phyloP scores from a whole-genome alignment of 805 yeast genomes.

The Lipomyces sp. region DNA sequence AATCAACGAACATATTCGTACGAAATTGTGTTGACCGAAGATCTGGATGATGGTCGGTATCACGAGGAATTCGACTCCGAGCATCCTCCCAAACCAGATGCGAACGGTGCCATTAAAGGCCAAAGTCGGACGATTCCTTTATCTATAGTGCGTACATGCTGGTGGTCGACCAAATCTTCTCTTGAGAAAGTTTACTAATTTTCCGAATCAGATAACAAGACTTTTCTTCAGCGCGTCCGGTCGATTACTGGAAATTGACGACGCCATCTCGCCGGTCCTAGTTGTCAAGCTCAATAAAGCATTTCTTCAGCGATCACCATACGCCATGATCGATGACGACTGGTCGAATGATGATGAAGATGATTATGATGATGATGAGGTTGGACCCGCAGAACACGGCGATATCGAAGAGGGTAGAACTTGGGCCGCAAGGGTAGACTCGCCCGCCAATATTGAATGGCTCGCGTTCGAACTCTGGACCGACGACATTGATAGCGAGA shows the following conservation, averaged over 20 bases:
- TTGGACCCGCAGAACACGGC: constrained; percentile 49
- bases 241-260: constrained; percentile 63
- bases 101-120: constrained; percentile 25
- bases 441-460: constrained; percentile 38
- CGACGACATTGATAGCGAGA: constrained; percentile 39
- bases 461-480: constrained; percentile 38
- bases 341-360: constrained; percentile 39
- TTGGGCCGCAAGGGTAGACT: constrained; percentile 21
- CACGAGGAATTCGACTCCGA: constrained; percentile 62
- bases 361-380: constrained; percentile 40
- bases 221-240: constrained; percentile 76
- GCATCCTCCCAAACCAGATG: constrained; percentile 42
- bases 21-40: constrained; percentile 56
- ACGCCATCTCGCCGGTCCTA: constrained; percentile 66
- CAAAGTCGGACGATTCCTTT: constrained; percentile 48
- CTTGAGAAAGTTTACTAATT: background rate
- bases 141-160: constrained; percentile 44
- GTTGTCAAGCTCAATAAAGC: constrained; percentile 56
- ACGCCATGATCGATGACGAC: constrained; percentile 14
- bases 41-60: constrained; percentile 71
- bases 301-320: constrained; percentile 33
- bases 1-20: constrained; percentile 48
- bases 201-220: constrained; percentile 42
- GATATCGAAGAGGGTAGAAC: constrained; percentile 38
- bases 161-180: no score